phyloP scores from a whole-genome alignment of 2,329 filamentous ascomycete genomes.

The Botrytis hyacinthi region DNA sequence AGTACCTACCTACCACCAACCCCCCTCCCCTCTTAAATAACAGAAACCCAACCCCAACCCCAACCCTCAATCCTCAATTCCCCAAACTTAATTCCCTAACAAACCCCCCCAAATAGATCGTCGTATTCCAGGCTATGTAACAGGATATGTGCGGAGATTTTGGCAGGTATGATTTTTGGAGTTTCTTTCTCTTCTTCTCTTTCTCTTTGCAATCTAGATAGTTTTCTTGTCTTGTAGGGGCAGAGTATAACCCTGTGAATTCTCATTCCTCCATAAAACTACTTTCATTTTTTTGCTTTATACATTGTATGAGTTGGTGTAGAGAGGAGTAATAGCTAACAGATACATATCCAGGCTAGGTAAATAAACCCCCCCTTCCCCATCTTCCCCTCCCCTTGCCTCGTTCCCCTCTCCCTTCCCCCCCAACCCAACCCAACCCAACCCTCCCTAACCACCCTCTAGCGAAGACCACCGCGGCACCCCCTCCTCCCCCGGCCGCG shows the following conservation, averaged over 20 bases:
- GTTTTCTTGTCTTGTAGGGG: no score
- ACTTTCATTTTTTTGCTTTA: neutral
- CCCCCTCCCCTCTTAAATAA: neutral
- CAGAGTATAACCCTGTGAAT: neutral
- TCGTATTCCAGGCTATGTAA: constrained; percentile 84
- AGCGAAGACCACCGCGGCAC: constrained; percentile 96
- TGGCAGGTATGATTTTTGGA: constrained; percentile 74
- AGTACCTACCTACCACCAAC: neutral
- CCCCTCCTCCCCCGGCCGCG: constrained; percentile 79
- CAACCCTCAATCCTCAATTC: neutral
- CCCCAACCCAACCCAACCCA: constrained; percentile 9
- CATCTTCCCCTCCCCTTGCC: no score
- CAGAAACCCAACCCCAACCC: neutral
- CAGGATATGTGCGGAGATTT: constrained; percentile 90
- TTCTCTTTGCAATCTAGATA: no score
- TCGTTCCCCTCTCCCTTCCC: no score
- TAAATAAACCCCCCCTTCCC: constrained; percentile 25
- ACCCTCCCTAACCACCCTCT: constrained; percentile 19
- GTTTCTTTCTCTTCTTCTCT: no score
- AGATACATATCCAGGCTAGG: constrained; percentile 36
- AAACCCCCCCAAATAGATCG: constrained; percentile 57
- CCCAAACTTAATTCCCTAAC: neutral
- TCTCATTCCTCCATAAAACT: neutral
- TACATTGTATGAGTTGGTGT: neutral
- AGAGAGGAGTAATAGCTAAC: constrained; percentile 15